These are phyloP conservation scores for Colletotrichum coccodes DNA, from an alignment of 2,329 filamentous ascomycete species.

Conservation along the genomic window DNA sequence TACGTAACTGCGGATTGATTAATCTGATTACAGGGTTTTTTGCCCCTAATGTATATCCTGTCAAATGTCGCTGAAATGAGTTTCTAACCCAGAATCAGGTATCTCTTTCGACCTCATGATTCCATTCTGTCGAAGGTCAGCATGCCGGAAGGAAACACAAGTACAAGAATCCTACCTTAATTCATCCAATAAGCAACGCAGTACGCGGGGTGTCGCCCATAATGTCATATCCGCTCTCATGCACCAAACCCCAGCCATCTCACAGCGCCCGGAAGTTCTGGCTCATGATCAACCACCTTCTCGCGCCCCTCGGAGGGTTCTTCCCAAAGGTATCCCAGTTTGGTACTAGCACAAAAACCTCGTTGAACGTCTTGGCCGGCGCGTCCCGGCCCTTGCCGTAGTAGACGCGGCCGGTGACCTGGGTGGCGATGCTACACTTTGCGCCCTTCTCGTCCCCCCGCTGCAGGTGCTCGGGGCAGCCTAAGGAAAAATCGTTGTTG, in stretches of 20 bases:
- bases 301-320: conserved; percentile 63
- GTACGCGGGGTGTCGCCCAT: background rate
- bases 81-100: background rate
- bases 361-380: conserved; percentile 77
- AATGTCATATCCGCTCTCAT: background rate
- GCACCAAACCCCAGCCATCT: conserved; percentile 16
- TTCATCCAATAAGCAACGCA: background rate
- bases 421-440: conserved; percentile 77
- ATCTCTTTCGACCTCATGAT: background rate
- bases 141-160: background rate
- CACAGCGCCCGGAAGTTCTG: conserved; percentile 75
- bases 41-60: background rate
- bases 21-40: background rate
- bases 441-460: conserved; percentile 58
- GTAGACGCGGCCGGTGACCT: conserved; percentile 77
- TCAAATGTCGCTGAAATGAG: background rate
- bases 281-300: conserved; percentile 74
- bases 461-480: conserved; percentile 59
- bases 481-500: conserved; percentile 72
- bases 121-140: background rate
- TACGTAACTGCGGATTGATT: background rate
- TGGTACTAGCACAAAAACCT: conserved; percentile 84
- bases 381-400: conserved; percentile 73
- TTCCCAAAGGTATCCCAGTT: conserved; percentile 70
- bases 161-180: background rate